Evolutionary conservation across 2,329 filamentous ascomycete species (phyloP).

Genomic region (Trichoderma asperellum): DNA sequence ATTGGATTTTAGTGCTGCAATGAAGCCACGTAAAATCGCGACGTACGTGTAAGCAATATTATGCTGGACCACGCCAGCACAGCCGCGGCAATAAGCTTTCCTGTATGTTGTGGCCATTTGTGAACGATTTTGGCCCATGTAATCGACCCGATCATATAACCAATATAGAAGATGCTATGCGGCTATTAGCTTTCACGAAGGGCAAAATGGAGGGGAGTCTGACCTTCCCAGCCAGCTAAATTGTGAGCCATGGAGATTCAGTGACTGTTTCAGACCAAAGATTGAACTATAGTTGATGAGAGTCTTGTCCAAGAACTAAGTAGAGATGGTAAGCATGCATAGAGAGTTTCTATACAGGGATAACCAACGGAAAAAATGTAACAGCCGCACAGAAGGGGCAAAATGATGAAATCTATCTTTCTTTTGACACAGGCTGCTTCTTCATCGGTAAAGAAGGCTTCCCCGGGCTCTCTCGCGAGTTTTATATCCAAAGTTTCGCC

Average conservation of each 20-base stretch:
- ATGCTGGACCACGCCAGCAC: neutral
- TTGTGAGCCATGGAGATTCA: neutral
- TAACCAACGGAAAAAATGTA: neutral
- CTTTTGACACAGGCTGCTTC: neutral
- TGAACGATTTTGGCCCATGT: neutral
- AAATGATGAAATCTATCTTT: neutral
- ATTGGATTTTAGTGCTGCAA: neutral
- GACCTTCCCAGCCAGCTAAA: neutral
- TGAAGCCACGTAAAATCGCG: accelerated
- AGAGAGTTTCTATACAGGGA: accelerated
- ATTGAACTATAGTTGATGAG: conserved; percentile 10
- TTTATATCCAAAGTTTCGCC: neutral
- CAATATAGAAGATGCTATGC: neutral
- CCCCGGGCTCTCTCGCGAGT: neutral
- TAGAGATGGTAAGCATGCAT: neutral
- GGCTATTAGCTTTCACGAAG: neutral
- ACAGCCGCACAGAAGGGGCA: neutral
- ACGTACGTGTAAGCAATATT: neutral
- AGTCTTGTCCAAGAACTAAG: neutral
- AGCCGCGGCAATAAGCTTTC: neutral
- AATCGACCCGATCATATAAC: neutral
- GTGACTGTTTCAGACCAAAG: neutral
- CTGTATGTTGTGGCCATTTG: neutral
- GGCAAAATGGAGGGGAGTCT: neutral
- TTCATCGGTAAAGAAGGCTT: neutral